Evolutionary conservation across 2,329 filamentous ascomycete genomes (phyloP), one percentile per base, ranked within the genome.

Genomic region (Paecilomyces sp.): DNA sequence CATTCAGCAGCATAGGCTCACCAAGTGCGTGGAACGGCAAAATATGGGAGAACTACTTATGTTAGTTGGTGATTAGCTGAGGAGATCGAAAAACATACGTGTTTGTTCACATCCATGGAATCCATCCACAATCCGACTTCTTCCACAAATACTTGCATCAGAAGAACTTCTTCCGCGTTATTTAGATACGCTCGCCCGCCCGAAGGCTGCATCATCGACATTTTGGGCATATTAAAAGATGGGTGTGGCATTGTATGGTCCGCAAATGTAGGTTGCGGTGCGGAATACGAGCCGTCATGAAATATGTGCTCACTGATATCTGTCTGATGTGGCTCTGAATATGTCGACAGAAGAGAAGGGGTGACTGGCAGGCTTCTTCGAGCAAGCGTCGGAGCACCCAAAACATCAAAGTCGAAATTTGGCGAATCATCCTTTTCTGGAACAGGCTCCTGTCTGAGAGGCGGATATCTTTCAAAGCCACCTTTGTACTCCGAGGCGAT

Each of bases 81-180:
- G 30, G 41, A 30, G 18, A 13, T 30, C 28, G 12, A 34, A 33
- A 18, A 22, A 71, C 80, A 62, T 74, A 84, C 82, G 71, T 95
- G 90, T 76, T 93, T 93, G 64, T 88, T 83, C 34, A 86, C 83
- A 76, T 96, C 91, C 79, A 97, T 86, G 51, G 87, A 90, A 74
- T 97, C 93, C 90, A 97, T 96, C 91, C 93, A 97, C 2, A 91
- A 76, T 0, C 89, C 92, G 1, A 97, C 90, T 65, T 96, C 89
- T 68, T 95, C 89, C 6, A 95, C 88, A 71, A 96, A 97, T 0
- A 92, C 87, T 72, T 96, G 91, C 88, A 97, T 91, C 70, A 92
- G 92, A n/a, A 88, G 78, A 0, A 94, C 83, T 71, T 96, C 91
- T 60, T 96, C 90, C 9, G 87, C 83, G 3, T 85, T 85, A 64